These are phyloP conservation scores for Trichoderma gamsii DNA, from an alignment of 495 filamentous ascomycete genomes.

Conservation along the genomic window DNA sequence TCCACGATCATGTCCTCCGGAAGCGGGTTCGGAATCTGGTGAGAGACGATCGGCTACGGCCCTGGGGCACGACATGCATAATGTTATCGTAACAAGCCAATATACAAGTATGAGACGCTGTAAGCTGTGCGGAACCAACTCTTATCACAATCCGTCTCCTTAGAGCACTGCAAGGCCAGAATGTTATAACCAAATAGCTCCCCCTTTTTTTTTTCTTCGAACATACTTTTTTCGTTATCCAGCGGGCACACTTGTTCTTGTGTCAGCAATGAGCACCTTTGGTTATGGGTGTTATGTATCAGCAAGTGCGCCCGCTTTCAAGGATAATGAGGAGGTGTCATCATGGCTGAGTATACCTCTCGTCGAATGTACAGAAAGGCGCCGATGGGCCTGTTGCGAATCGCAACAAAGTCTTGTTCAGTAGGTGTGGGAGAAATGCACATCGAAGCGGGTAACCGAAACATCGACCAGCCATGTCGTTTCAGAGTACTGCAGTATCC, in stretches of 20 bases:
- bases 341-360: neutral
- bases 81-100: neutral
- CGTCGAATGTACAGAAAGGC: neutral
- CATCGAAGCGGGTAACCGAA: neutral
- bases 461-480: slow-evolving; percentile 4
- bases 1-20: neutral
- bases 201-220: neutral
- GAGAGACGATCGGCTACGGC: neutral
- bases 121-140: neutral
- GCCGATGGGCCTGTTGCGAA: neutral
- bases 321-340: neutral
- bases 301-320: neutral
- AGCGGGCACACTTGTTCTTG: neutral
- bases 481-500: neutral
- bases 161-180: neutral
- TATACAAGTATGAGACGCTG: neutral
- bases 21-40: slow-evolving; percentile 6
- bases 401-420: slow-evolving; percentile 3
- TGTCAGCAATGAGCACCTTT: neutral
- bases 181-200: neutral
- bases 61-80: neutral
- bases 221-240: neutral
- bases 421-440: neutral
- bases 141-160: neutral
- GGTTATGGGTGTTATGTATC: neutral